Percentiles rank a stretch among this genome's conserved stretches.
Evolutionary conservation across 176 grass and related monocot genomes (phyloP).

Genomic region (Carex myosuroides): DNA sequence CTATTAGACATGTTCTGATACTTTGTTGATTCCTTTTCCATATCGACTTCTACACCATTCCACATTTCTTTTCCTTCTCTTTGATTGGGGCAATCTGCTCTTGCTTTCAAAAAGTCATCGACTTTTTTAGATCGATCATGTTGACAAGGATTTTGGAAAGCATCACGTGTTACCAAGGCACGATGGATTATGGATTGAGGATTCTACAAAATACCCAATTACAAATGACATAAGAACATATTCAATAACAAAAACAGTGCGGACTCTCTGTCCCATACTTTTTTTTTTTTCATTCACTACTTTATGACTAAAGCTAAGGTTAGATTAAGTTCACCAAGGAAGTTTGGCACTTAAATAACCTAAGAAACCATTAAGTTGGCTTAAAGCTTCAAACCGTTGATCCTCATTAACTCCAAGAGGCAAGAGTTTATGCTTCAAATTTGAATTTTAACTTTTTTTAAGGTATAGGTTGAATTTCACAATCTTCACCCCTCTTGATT

Average conservation of each 20-base stretch:
- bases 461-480: too few relatives aligned
- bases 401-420: too few relatives aligned
- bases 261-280: neutral
- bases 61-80: neutral
- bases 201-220: slow-evolving; percentile 6
- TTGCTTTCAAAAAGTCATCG: neutral
- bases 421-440: too few relatives aligned
- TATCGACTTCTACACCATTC: neutral
- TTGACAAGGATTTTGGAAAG: neutral
- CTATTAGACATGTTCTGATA: slow-evolving; percentile 7
- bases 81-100: neutral
- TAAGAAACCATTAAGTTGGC: neutral
- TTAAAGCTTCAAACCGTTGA: too few relatives aligned
- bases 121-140: neutral
- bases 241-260: neutral
- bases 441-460: too few relatives aligned
- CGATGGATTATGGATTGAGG: neutral
- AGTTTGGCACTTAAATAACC: neutral
- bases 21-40: neutral
- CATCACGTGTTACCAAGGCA: neutral
- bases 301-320: neutral
- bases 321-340: too few relatives aligned
- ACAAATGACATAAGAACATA: neutral
- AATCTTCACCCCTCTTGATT: too few relatives aligned
- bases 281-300: neutral